A percentile compares a stretch with the other conserved stretches of the same genome.
Evolutionary conservation across 176 grass and related monocot species (phyloP).

Genomic region (Oryza longistaminata): DNA sequence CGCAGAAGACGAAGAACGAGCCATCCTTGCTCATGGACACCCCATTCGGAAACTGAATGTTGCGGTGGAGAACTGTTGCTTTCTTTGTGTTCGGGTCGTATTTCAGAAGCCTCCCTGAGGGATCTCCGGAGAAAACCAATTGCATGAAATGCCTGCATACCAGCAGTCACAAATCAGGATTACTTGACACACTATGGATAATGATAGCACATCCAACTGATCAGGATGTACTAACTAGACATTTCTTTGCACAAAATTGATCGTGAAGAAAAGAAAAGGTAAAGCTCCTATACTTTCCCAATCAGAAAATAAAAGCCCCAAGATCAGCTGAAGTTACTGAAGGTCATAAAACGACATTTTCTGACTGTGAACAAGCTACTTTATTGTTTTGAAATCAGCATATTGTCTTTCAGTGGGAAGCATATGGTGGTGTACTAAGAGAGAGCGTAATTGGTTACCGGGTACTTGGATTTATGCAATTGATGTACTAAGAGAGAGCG

Average conservation of each 20-base stretch:
- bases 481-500: too few species aligned
- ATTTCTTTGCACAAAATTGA: neutral
- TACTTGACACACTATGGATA: neutral
- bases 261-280: neutral
- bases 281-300: neutral
- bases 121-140: conserved; percentile 73
- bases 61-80: conserved; percentile 68
- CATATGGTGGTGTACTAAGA: neutral
- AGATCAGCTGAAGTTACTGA: neutral
- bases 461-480: neutral
- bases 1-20: conserved; percentile 86
- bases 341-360: neutral
- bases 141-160: conserved; percentile 85
- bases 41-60: conserved; percentile 88
- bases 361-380: neutral
- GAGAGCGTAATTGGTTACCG: neutral
- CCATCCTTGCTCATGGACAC: conserved; percentile 88
- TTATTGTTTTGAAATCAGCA: neutral
- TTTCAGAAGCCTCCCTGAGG: conserved; percentile 87
- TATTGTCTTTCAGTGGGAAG: neutral
- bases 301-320: neutral
- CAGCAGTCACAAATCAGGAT: neutral
- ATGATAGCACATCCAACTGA: neutral
- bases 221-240: neutral
- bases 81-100: conserved; percentile 71